phyloP scores from a whole-genome alignment of 768 basidiomycete genomes.

The Kwoniella shandongensis region DNA sequence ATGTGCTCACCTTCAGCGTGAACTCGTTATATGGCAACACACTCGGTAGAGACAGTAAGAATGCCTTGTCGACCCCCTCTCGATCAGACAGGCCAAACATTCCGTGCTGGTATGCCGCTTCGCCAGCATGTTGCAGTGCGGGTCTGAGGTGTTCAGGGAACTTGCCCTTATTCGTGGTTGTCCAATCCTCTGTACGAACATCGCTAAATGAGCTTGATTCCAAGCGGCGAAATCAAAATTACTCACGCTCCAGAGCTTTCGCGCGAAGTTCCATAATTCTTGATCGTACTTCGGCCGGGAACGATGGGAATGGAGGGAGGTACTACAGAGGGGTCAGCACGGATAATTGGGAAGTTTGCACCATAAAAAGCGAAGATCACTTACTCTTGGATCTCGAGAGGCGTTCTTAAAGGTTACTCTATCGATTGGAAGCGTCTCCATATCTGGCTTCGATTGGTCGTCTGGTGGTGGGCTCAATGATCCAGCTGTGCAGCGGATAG shows the following conservation, averaged over 20 bases:
- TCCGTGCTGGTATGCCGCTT: conserved; percentile 75
- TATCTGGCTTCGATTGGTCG: not conserved
- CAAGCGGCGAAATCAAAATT: too few species aligned
- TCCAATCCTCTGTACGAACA: conserved; percentile 62
- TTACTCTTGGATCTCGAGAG: conserved; percentile 27
- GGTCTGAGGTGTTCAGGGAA: conserved; percentile 83
- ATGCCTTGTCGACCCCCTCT: conserved; percentile 65
- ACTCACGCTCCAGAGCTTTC: conserved; percentile 1
- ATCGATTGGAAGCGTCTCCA: conserved; percentile 15
- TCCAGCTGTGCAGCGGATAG: not conserved
- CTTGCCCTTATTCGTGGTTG: conserved; percentile 68
- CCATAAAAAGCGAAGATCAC: not conserved
- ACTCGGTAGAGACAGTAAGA: conserved; percentile 81
- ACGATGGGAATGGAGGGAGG: conserved; percentile 37
- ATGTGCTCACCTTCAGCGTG: conserved; percentile 69
- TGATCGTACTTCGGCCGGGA: conserved; percentile 28
- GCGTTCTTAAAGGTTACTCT: conserved; percentile 25
- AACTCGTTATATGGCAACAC: conserved; percentile 92
- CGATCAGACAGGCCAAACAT: conserved; percentile 60
- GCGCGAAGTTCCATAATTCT: conserved; percentile 19
- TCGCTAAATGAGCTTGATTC: too few species aligned
- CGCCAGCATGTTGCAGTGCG: conserved; percentile 66
- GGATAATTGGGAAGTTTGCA: not conserved
- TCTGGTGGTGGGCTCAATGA: conserved; percentile 8
- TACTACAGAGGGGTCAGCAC: conserved; percentile 20